Evolutionary conservation across 1,284 basidiomycete genomes (phyloP).

Genomic region (Ceratorhiza oryzae-sativae): DNA sequence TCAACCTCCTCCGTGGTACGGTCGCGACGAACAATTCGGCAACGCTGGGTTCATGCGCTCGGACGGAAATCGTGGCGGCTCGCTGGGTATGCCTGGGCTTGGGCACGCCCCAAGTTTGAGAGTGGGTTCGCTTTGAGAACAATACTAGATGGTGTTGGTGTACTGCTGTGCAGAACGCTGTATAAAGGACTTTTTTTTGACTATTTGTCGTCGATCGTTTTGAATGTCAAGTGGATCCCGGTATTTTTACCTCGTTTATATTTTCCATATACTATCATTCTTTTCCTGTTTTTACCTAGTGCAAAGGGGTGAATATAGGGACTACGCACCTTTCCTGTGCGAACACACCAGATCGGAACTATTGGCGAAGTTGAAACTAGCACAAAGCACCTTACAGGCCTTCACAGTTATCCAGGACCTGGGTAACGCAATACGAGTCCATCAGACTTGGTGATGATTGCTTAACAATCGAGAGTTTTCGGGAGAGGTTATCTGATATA

Average conservation of each 20-base stretch:
- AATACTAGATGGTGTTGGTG: conserved; percentile 9
- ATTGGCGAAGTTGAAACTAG: too few relatives aligned
- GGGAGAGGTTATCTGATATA: too few relatives aligned
- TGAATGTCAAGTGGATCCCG: neutral
- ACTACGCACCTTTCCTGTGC: neutral
- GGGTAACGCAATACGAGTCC: too few relatives aligned
- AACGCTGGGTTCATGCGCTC: conserved; percentile 38
- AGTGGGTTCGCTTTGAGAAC: conserved; percentile 25
- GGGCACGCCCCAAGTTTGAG: conserved; percentile 31
- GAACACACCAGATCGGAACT: too few relatives aligned
- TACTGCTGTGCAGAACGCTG: conserved; percentile 25
- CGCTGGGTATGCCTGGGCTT: conserved; percentile 29
- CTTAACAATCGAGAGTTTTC: too few relatives aligned
- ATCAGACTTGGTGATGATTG: too few relatives aligned
- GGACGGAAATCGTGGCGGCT: conserved; percentile 35
- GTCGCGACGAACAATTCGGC: conserved; percentile 13
- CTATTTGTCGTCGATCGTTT: neutral
- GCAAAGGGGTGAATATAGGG: neutral
- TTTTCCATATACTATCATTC: neutral
- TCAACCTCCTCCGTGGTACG: conserved; percentile 34
- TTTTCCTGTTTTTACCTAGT: neutral
- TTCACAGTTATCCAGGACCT: too few relatives aligned
- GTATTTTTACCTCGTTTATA: neutral
- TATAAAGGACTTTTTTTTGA: neutral
- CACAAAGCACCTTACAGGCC: too few relatives aligned